Evolutionary conservation across 2,329 filamentous ascomycete genomes (phyloP).

Genomic region (Dothiorella sarmentorum): DNA sequence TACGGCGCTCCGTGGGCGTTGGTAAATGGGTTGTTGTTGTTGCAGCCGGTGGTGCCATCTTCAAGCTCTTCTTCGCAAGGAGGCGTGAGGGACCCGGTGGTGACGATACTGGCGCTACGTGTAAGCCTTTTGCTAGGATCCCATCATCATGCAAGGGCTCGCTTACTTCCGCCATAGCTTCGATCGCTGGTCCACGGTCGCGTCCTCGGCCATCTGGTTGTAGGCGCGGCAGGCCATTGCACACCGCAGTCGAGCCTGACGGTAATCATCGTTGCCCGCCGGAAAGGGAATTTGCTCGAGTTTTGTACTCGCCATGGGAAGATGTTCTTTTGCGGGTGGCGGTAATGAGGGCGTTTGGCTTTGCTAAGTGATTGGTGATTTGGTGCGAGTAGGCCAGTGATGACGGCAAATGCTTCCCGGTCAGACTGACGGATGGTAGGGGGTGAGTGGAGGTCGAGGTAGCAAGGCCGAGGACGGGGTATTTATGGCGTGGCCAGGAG

Average conservation of each 20-base stretch:
- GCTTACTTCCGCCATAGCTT: constrained; percentile 19
- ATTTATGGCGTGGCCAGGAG: neutral
- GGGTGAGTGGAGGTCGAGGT: too few species aligned
- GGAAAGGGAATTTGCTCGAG: neutral
- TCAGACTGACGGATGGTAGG: too few species aligned
- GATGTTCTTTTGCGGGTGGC: constrained; percentile 3
- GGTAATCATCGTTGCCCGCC: neutral
- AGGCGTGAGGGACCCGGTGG: constrained; percentile 7
- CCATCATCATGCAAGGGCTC: neutral
- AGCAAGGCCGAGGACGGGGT: neutral
- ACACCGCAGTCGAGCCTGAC: constrained; percentile 17
- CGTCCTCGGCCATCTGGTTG: constrained; percentile 18
- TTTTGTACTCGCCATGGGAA: neutral
- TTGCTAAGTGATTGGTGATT: neutral
- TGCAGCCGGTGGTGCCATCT: neutral
- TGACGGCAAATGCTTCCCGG: neutral
- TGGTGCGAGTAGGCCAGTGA: neutral
- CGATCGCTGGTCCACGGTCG: constrained; percentile 18
- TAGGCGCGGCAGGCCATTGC: constrained; percentile 19
- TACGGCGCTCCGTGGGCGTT: constrained; percentile 8
- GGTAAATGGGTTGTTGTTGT: constrained; percentile 2
- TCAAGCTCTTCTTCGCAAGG: neutral
- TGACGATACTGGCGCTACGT: neutral
- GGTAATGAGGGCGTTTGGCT: neutral
- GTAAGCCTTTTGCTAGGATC: neutral